Percentiles rank a stretch among this genome's conserved stretches.
phyloP scores from a whole-genome alignment of 2,329 filamentous ascomycete species.

The Orbilia blumenaviensis region DNA sequence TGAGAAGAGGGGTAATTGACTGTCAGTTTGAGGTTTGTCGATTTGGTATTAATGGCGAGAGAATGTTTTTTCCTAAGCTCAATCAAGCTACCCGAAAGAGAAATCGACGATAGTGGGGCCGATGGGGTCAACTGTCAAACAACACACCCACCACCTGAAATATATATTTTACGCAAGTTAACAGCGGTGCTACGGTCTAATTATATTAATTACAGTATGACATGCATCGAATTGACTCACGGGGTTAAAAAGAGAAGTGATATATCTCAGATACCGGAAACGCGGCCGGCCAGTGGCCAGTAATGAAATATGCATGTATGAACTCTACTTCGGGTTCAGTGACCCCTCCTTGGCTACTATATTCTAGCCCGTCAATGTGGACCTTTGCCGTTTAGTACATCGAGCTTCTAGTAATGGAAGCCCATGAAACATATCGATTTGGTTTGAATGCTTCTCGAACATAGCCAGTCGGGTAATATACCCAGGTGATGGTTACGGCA shows the following conservation, averaged over 20 bases:
- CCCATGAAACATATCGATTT: constrained; percentile 15
- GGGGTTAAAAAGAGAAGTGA: neutral
- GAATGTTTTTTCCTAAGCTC: neutral
- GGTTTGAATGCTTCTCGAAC: constrained; percentile 22
- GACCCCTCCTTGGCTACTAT: neutral
- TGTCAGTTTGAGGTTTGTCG: constrained; percentile 1
- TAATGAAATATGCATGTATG: constrained; percentile 18
- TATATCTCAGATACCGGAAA: constrained; percentile 9
- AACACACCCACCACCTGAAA: neutral
- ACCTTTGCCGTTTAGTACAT: neutral
- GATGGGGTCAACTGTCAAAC: constrained; percentile 6
- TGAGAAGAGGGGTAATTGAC: constrained; percentile 1
- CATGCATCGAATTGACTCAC: neutral
- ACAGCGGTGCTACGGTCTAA: neutral
- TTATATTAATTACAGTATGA: neutral
- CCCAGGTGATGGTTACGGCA: neutral
- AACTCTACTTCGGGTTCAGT: neutral
- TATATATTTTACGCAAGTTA: too few relatives aligned
- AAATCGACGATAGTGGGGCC: constrained; percentile 17
- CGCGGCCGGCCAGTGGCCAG: neutral
- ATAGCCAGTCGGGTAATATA: constrained; percentile 22
- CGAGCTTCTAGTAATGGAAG: constrained; percentile 24
- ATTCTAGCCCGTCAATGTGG: neutral
- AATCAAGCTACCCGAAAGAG: constrained; percentile 26
- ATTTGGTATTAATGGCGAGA: constrained; percentile 28